Evolutionary conservation across 202 grass and related monocot species (phyloP).

Genomic region (Zoysia matrella): DNA sequence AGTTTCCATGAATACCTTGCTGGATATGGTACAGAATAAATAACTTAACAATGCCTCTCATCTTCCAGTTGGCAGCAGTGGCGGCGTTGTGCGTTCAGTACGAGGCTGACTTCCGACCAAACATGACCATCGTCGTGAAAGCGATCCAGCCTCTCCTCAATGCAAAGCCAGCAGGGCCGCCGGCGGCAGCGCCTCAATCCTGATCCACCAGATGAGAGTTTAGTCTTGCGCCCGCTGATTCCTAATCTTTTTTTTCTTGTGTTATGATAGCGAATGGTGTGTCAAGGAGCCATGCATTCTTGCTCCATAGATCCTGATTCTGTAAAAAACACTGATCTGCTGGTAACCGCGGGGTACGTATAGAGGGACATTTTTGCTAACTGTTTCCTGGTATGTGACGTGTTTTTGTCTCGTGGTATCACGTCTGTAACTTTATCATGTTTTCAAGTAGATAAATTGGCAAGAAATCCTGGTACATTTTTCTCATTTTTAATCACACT

Average conservation of each 20-base stretch:
- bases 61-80: constrained; percentile 73
- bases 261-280: constrained; percentile 3
- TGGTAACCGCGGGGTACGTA: constrained; percentile 44
- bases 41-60: background rate
- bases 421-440: constrained; percentile 13
- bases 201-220: constrained; percentile 38
- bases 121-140: no score
- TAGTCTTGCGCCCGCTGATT: background rate
- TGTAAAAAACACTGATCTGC: constrained; percentile 36
- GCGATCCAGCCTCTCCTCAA: constrained; percentile 41
- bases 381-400: constrained; percentile 9
- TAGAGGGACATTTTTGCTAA: constrained; percentile 39
- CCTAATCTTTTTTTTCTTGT: constrained; percentile 16
- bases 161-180: constrained; percentile 45
- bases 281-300: constrained; percentile 28
- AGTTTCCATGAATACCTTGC: background rate
- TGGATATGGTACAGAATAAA: constrained; percentile 3
- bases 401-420: constrained; percentile 14
- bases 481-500: background rate
- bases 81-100: constrained; percentile 86
- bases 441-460: constrained; percentile 13
- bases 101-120: constrained; percentile 33
- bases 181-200: constrained; percentile 20
- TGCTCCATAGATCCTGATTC: constrained; percentile 29
- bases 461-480: background rate